Evolutionary conservation across 202 grass and related monocot genomes (phyloP), one percentile per base, ranked within the genome.

Genomic region (Setaria viridis): DNA sequence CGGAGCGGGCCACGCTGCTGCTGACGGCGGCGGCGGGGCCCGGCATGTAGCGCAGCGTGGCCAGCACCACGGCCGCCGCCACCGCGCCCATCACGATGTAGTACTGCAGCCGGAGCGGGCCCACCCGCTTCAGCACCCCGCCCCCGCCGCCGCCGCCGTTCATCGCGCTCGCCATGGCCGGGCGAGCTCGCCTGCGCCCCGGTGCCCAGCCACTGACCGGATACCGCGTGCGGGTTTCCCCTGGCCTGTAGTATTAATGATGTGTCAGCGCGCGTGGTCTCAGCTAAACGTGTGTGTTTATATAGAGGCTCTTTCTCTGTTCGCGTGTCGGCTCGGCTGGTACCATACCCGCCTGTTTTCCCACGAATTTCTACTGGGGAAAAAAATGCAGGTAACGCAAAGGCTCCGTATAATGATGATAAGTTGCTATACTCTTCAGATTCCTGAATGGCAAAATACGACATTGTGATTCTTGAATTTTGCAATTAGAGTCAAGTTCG

Each of bases 71-170:
- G 7, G 85, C 89, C 8, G 72, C 77, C 6, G 85, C 85, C 72
- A 88, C 85, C 71, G 78, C 78, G 14, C 81, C 89, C 72, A 91
- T 79, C 82, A 91, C 89, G 89, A 82, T 85, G 89, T 91, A 91
- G 82, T 91, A 91, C 89, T 85, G 89, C 82, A 91, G 39, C 0
- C 84, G 89, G 39, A 88, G 20, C 49, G 70, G 56, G 20, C 89
- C 45, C 70, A 82, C 32, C 77, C 64, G 79, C 85, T 80, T 88
- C 76, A 48, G 0, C 85, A 12, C 41, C 54, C 71, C 82, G 60
- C 64, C 69, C 2, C 39, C 77, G 21, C 54, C 5, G 48, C 53
- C 70, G 13, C 47, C 72, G 2, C 76, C 85, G 80, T 43, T 91
- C 89, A 20, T 19, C 70, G 76, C 76, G 76, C 81, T 81, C 85